These are phyloP conservation scores for Calonectria leucothoes DNA, from an alignment of 2,329 filamentous ascomycete genomes.

Conservation along the genomic window DNA sequence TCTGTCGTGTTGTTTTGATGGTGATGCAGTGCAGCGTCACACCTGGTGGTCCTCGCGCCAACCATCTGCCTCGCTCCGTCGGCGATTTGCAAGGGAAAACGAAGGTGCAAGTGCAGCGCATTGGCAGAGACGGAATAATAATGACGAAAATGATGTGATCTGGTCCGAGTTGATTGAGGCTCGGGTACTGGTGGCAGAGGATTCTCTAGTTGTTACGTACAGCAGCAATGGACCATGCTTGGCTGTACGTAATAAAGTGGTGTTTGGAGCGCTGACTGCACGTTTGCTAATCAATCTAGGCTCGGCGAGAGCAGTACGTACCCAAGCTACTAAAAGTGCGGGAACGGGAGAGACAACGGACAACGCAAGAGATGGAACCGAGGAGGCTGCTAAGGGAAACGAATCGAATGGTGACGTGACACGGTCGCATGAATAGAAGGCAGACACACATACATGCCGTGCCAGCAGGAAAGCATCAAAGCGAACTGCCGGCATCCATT, in stretches of 20 bases:
- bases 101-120: background rate
- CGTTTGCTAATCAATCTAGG: background rate
- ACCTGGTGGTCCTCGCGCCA: background rate
- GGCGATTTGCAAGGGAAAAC: background rate
- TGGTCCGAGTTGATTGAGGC: background rate
- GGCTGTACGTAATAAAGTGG: conserved; percentile 21
- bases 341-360: background rate
- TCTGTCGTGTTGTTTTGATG: conserved; percentile 8
- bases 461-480: background rate
- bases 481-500: conserved; percentile 4
- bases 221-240: conserved; percentile 15
- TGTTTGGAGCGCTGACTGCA: conserved; percentile 8
- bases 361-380: background rate
- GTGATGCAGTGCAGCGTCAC: conserved; percentile 1
- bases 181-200: conserved; percentile 4
- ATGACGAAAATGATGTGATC: conserved; percentile 8
- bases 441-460: conserved; percentile 2
- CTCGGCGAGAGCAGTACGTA: background rate
- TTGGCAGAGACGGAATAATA: background rate
- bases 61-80: background rate
- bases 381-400: background rate
- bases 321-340: background rate
- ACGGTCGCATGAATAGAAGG: conserved; percentile 8
- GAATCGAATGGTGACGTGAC: conserved; percentile 2
- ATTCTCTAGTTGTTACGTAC: conserved; percentile 19